Base-by-base conservation (phyloP, 2,329 filamentous ascomycete genomes). In the Fusarium albosuccineum region DNA sequence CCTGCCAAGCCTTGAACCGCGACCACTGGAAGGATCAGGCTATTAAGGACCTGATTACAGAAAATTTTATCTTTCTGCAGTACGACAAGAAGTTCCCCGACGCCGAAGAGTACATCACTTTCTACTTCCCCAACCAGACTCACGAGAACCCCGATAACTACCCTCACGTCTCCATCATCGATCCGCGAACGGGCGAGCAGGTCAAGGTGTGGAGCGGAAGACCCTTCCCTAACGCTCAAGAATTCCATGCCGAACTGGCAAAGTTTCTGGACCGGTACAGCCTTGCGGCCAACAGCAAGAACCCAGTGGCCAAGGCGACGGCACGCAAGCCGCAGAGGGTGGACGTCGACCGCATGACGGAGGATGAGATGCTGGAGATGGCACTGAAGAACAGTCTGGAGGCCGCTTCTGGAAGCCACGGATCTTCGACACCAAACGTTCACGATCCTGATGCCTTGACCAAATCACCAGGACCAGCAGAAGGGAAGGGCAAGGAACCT, bases 181-280 rank as follows among this genome's bases (percentile, higher is more conserved):
- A 99, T 73, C 96, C 96, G 2, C 87, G 96, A 62, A 99, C 96
- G 1, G 96, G 96, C 63, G 96, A 99, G 80, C 94, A 97, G 78
- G 92, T 99, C 77, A 99, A 99, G 82, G 88, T 94, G 2, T 98
- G 96, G 95, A 94, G 92, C 13, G 94, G 95, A 2, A 85, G 88
- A 9, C 93, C 94, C 2, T 92, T 94, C 55, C 90, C 94, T 1
- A 86, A 86, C 39, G 82, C 93, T 1, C 77, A 86, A 9, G 94
- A 97, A 13, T 98, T 99, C 72, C 87, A 97, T 63, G 93, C 94
- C 75, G 93, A 97, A 75, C 85, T 99, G 3, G 92, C 93, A 74
- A 95, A 98, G 78, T 99, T 99, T 73, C 87, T 99, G n/a, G 96
- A 98, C 76, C 89, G 96, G 26, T 99, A 98, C 81, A 97, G 94